Base-by-base conservation (phyloP, 106 monocot genomes). In the Dioscorea alata region DNA sequence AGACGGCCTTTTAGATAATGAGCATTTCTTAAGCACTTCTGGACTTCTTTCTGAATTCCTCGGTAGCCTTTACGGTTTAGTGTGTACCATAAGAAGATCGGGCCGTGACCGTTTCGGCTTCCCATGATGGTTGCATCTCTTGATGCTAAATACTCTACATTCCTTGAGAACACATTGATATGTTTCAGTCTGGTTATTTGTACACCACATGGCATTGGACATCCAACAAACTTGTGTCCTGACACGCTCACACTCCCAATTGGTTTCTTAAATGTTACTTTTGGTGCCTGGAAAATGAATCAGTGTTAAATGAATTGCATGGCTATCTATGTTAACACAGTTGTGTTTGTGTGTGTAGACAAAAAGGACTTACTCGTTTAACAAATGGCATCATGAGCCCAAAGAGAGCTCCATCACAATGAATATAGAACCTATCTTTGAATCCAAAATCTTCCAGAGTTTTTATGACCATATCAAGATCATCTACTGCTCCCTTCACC, bases 91-190 rank as follows among this genome's bases (percentile, higher is more conserved):
- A 94, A 84, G 79, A 87, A 94, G 48, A 94, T 78, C 0, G 94
- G 90, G 28, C 90, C 90, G 48, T 94, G 94, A 0, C 94, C 94
- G 18, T 94, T 94, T 48, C 90, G 68, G 73, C 90, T 90, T 18
- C 90, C 94, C 94, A 90, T 94, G 69, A 94, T 94, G 65, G 90
- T 94, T 52, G 94, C 94, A 48, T 94, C 94, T 49, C 94, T 76
- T 2, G 94, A 94, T 8, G 90, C 94, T 15, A 94, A 84, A 60
- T 94, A 94, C 24, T 90, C 90, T 0, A 94, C 86, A 58, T 87
- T 94, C 50, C 90, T 86, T 23, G 94, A 84, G 21, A 94, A 87
- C 20, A 61, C 72, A 49, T 94, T 94, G 56, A 94, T 78, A 67
- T 94, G 94, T 17, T 75, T 61, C 72, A 94, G 52, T 32, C 90